Percentiles rank a stretch among this genome's conserved stretches.
phyloP scores from a whole-genome alignment of 129 eudicot species.

The Tanacetum coccineum region DNA sequence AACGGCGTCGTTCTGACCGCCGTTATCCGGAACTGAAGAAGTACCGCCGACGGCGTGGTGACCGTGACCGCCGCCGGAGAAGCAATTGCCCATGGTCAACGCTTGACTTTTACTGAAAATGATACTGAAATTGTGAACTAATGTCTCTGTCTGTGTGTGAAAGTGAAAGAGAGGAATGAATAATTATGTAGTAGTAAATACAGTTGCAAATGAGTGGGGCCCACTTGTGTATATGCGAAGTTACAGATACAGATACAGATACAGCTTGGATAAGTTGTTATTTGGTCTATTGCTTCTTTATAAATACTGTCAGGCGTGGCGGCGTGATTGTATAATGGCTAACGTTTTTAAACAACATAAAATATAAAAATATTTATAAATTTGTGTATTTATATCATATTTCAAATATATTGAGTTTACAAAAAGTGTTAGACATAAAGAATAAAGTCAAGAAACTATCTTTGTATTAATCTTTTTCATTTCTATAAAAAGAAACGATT shows the following conservation, averaged over 20 bases:
- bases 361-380: no score
- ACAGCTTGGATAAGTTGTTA: not conserved
- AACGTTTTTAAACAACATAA: no score
- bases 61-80: conserved; percentile 67
- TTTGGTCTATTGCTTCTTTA: no score
- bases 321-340: no score
- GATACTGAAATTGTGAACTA: conserved; percentile 10
- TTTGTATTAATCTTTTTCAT: no score
- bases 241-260: no score
- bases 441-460: no score
- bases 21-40: conserved; percentile 24
- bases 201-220: conserved; percentile 21
- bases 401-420: no score
- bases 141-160: not conserved
- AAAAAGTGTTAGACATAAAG: no score
- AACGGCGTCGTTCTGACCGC: conserved; percentile 71
- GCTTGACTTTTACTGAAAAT: conserved; percentile 21
- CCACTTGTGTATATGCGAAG: conserved; percentile 19
- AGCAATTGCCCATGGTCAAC: conserved; percentile 84
- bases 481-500: no score
- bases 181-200: not conserved
- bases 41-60: conserved; percentile 72
- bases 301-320: no score
- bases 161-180: conserved; percentile 1
- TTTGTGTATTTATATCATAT: no score